Percentiles rank a stretch among this genome's conserved stretches.
phyloP scores from a whole-genome alignment of 768 basidiomycete genomes.

The Trametes gibbosa region DNA sequence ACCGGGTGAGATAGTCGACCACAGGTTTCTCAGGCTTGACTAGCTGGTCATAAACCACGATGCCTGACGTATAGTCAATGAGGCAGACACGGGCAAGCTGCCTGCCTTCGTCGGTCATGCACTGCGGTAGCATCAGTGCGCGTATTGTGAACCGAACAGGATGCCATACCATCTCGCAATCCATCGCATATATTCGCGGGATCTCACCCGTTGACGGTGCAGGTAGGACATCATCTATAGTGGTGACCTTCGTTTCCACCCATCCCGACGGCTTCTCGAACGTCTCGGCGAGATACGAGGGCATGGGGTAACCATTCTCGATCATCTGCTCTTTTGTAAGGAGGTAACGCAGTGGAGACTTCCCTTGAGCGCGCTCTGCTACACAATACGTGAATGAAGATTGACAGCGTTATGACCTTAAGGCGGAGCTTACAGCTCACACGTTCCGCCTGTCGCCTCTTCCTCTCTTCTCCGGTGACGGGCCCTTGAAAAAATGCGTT shows the following conservation, averaged over 20 bases:
- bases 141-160: background rate
- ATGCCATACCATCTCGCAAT: constrained; percentile 92
- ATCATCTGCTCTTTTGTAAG: constrained; percentile 84
- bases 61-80: constrained; percentile 70
- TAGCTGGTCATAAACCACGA: constrained; percentile 82
- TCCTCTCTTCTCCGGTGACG: constrained; percentile 77
- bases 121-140: constrained; percentile 43
- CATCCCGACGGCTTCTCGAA: constrained; percentile 67
- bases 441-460: constrained; percentile 50
- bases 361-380: constrained; percentile 63
- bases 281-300: constrained; percentile 77
- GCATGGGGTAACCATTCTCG: constrained; percentile 90
- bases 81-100: constrained; percentile 84
- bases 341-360: constrained; percentile 67
- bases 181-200: constrained; percentile 73
- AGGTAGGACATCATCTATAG: background rate
- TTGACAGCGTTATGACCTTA: background rate
- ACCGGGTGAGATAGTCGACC: constrained; percentile 91
- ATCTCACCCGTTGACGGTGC: constrained; percentile 44
- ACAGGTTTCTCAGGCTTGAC: constrained; percentile 87
- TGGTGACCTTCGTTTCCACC: constrained; percentile 60
- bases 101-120: constrained; percentile 85
- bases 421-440: constrained; percentile 35
- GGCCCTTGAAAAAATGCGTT: constrained; percentile 81
- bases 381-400: background rate